These are phyloP conservation scores for Paramicrosporidium saccamoebae DNA, from an alignment of 371 early-diverging fungal species.

Conservation along the genomic window DNA sequence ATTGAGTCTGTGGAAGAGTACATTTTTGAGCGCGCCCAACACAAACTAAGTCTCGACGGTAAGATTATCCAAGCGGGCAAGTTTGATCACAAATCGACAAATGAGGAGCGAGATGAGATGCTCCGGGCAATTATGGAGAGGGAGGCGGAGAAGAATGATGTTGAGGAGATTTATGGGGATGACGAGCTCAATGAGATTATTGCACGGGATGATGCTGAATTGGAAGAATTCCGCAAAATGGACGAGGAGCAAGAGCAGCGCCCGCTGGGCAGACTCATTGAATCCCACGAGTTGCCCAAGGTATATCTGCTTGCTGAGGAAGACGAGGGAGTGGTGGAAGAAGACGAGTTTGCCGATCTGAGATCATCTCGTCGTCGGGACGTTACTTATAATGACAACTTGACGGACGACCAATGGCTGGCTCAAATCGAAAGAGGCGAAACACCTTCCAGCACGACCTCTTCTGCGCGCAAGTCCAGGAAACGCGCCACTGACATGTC, in stretches of 20 bases:
- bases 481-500: too few relatives aligned
- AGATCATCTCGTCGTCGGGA: slow-evolving; percentile 26
- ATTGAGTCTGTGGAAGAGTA: slow-evolving; percentile 84
- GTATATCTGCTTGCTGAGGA: slow-evolving; percentile 23
- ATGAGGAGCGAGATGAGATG: slow-evolving; percentile 62
- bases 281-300: slow-evolving; percentile 22
- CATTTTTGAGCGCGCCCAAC: slow-evolving; percentile 78
- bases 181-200: slow-evolving; percentile 57
- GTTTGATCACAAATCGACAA: slow-evolving; percentile 79
- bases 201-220: slow-evolving; percentile 34
- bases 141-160: slow-evolving; percentile 21
- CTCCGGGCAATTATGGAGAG: slow-evolving; percentile 42
- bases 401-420: slow-evolving; percentile 77
- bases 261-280: slow-evolving; percentile 11
- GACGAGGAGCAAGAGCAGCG: slow-evolving; percentile 19
- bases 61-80: slow-evolving; percentile 96
- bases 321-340: slow-evolving; percentile 9
- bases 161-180: slow-evolving; percentile 42
- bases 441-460: too few relatives aligned
- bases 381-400: slow-evolving; percentile 57
- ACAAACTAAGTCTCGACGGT: slow-evolving; percentile 82
- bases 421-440: slow-evolving; percentile 16
- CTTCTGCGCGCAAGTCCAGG: too few relatives aligned
- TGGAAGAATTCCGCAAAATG: slow-evolving; percentile 21
- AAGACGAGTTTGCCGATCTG: slow-evolving; percentile 13